Evolutionary conservation across 148 eudicot species (phyloP).

Genomic region (Amaranthus cruentus): DNA sequence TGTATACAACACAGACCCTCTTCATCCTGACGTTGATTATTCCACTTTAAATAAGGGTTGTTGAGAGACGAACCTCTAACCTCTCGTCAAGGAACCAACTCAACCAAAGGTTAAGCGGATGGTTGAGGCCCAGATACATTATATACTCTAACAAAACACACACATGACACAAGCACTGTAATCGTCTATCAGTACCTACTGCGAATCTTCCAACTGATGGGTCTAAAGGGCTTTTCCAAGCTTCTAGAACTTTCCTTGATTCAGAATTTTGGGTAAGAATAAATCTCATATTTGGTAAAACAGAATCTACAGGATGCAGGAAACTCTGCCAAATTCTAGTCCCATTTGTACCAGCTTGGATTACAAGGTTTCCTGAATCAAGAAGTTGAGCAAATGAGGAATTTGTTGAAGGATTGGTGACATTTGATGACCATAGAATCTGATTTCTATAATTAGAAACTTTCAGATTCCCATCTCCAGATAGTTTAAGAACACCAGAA

Average conservation of each 20-base stretch:
- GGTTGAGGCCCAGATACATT: too few relatives aligned
- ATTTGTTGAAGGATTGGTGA: neutral
- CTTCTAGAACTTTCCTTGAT: constrained; percentile 5
- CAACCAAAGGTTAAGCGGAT: too few relatives aligned
- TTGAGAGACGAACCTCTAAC: too few relatives aligned
- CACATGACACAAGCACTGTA: too few relatives aligned
- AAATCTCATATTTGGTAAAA: constrained; percentile 30
- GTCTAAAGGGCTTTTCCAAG: constrained; percentile 28
- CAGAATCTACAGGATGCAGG: constrained; percentile 54
- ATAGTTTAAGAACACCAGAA: constrained; percentile 13
- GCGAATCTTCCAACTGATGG: constrained; percentile 26
- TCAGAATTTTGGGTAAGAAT: constrained; percentile 9
- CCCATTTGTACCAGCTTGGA: constrained; percentile 18
- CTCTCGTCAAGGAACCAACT: too few relatives aligned
- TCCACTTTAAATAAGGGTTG: too few relatives aligned
- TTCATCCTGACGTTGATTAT: too few relatives aligned
- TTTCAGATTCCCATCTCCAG: constrained; percentile 25
- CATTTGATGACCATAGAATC: constrained; percentile 43
- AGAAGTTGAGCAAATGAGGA: constrained; percentile 35
- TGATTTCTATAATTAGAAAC: constrained; percentile 30
- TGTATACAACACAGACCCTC: too few relatives aligned
- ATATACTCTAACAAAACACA: too few relatives aligned
- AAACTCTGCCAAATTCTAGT: constrained; percentile 64
- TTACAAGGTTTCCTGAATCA: constrained; percentile 49
- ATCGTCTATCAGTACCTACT: neutral